Conservation (phyloP, 108 stramenopile species). For the Discostella stelligeroides region DNA sequence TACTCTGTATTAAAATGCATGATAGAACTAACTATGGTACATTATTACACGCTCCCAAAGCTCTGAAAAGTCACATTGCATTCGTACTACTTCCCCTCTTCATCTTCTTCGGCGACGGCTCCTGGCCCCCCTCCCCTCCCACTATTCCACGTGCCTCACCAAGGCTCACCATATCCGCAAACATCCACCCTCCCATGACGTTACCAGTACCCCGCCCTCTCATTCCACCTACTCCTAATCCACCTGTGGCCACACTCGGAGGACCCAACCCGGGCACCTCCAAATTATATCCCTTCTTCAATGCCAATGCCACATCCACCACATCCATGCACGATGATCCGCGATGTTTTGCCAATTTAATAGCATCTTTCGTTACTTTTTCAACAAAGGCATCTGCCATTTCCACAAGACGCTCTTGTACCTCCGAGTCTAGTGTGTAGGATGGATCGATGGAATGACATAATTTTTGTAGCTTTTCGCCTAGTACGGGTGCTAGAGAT, state of each 20-base stretch:
- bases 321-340: constrained; percentile 74
- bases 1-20: no score
- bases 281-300: constrained; percentile 83
- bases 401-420: constrained; percentile 75
- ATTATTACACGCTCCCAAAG: not conserved
- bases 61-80: no score
- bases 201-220: constrained; percentile 7
- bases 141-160: not conserved
- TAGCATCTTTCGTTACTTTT: constrained; percentile 63
- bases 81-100: constrained; percentile 1
- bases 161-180: constrained; percentile 31
- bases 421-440: constrained; percentile 70
- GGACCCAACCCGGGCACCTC: constrained; percentile 77
- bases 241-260: constrained; percentile 37
- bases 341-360: constrained; percentile 74
- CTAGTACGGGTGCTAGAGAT: constrained; percentile 68
- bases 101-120: constrained; percentile 9
- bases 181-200: constrained; percentile 44
- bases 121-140: constrained; percentile 2
- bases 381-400: constrained; percentile 84
- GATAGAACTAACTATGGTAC: not conserved
- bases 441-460: constrained; percentile 73
- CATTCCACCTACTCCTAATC: not conserved
- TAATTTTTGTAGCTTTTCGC: constrained; percentile 62
- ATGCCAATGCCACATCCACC: constrained; percentile 73